phyloP scores from a whole-genome alignment of 2,329 filamentous ascomycete species.

The Cercospora citrullina region DNA sequence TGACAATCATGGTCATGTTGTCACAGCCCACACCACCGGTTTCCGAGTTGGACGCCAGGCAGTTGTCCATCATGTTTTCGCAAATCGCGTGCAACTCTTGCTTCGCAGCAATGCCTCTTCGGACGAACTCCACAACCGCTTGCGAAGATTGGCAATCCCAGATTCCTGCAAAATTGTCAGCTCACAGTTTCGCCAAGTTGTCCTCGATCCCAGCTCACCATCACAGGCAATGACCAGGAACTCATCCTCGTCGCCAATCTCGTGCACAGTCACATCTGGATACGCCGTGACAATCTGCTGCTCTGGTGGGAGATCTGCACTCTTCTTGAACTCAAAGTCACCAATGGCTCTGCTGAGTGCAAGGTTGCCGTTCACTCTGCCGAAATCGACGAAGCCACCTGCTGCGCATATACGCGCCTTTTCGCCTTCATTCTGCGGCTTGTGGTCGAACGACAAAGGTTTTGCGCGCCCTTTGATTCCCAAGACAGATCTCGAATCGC shows the following conservation, averaged over 20 bases:
- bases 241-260: slow-evolving; percentile 89
- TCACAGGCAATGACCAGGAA: slow-evolving; percentile 93
- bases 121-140: slow-evolving; percentile 93
- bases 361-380: slow-evolving; percentile 96
- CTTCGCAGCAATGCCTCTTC: slow-evolving; percentile 93
- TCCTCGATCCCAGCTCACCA: slow-evolving; percentile 57
- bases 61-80: slow-evolving; percentile 99
- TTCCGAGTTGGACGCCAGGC: slow-evolving; percentile 94
- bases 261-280: slow-evolving; percentile 89
- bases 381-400: slow-evolving; percentile 97
- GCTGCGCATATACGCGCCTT: slow-evolving; percentile 94
- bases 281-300: slow-evolving; percentile 97
- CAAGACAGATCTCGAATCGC: slow-evolving; percentile 90
- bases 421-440: slow-evolving; percentile 96
- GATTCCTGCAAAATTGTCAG: slow-evolving; percentile 66
- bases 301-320: slow-evolving; percentile 92
- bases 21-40: slow-evolving; percentile 97
- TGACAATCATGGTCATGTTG: slow-evolving; percentile 97
- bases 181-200: background rate
- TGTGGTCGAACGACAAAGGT: slow-evolving; percentile 98
- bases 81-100: slow-evolving; percentile 93
- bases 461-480: slow-evolving; percentile 97
- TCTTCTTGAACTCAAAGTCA: slow-evolving; percentile 99
- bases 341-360: slow-evolving; percentile 95
- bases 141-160: slow-evolving; percentile 99